Evolutionary conservation across 345 rosid genomes (phyloP), one percentile per base, ranked within the genome.

Genomic region (Syzygium aqueum): DNA sequence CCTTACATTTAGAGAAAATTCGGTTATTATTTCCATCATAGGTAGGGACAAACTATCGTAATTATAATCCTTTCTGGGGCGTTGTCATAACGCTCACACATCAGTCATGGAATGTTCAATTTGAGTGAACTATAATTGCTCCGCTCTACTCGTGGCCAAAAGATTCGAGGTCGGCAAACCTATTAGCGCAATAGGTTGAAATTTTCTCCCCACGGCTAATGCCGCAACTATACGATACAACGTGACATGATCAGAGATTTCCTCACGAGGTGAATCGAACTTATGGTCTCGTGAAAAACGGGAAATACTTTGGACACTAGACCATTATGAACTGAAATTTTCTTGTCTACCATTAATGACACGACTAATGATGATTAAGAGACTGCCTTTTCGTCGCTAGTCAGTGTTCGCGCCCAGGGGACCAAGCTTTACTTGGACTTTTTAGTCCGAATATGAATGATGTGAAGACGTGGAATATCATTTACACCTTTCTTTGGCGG

Each of bases 1-100:
- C 51, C 12, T 13, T 0, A 11, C 11, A 50, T 50, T 50, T 10
- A n/a, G 30, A 0, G 0, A 59, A 59, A 59, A 0, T 27, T 59
- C 27, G 11, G 4, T 0, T 5, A 59, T 0, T 3, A 59, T 59
- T 57, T 57, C 5, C 4, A 7, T 6, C 1, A 57, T 57, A 15
- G 7, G 1, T 5, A 8, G 19, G 2, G 19, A 2, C 9, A 13
- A 13, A n/a, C n/a, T 8, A 61, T 61, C 25, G n/a, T 4, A 1
- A 61, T 61, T 61, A 27, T 61, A 61, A n/a, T 61, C 19, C 73
- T 61, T 13, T 61, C 13, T 7, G 12, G 17, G 17, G 33, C 17
- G 28, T 27, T 11, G 6, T 12, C 33, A 61, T n/a, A 14, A n/a
- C 5, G 1, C 0, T 61, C 73, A n/a, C 15, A 61, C 25, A 10